Evolutionary conservation across 352 stramenopile genomes (phyloP).

Genomic region (Pythium aristosporum): DNA sequence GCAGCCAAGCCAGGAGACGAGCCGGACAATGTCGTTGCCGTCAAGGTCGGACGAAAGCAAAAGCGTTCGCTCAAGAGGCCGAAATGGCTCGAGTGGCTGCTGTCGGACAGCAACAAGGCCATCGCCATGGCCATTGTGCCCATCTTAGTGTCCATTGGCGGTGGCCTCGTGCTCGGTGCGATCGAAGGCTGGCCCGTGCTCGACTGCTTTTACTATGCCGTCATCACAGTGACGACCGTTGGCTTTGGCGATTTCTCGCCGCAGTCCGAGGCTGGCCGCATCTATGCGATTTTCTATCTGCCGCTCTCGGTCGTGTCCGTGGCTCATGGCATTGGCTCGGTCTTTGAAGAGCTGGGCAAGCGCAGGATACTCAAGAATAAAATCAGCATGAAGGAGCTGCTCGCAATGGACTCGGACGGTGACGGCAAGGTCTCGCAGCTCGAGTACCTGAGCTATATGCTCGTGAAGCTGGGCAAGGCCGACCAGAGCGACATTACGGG

Average conservation of each 20-base stretch:
- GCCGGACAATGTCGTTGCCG: slow-evolving; percentile 27
- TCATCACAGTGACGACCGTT: slow-evolving; percentile 90
- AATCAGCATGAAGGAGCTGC: slow-evolving; percentile 75
- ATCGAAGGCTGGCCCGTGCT: slow-evolving; percentile 68
- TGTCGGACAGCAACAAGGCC: slow-evolving; percentile 54
- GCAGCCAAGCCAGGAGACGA: background rate
- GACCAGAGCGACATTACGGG: slow-evolving; percentile 63
- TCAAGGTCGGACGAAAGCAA: slow-evolving; percentile 2
- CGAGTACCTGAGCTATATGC: slow-evolving; percentile 72
- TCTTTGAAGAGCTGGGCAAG: slow-evolving; percentile 63
- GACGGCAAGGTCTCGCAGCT: slow-evolving; percentile 68
- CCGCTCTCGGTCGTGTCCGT: slow-evolving; percentile 65
- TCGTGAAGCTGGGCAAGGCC: slow-evolving; percentile 72
- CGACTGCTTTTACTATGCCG: slow-evolving; percentile 91
- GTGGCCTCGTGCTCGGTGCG: slow-evolving; percentile 47
- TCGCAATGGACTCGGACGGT: slow-evolving; percentile 64
- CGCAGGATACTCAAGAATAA: slow-evolving; percentile 60
- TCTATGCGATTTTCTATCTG: slow-evolving; percentile 88
- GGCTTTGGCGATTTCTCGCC: slow-evolving; percentile 84
- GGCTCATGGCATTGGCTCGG: slow-evolving; percentile 59
- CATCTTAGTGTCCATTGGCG: slow-evolving; percentile 50
- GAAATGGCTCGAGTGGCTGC: slow-evolving; percentile 39
- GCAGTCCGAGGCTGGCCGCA: slow-evolving; percentile 45
- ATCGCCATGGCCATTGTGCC: slow-evolving; percentile 43
- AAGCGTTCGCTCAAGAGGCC: slow-evolving; percentile 10